Base-by-base conservation (phyloP, 345 rosid genomes). In the Salix udensis region DNA sequence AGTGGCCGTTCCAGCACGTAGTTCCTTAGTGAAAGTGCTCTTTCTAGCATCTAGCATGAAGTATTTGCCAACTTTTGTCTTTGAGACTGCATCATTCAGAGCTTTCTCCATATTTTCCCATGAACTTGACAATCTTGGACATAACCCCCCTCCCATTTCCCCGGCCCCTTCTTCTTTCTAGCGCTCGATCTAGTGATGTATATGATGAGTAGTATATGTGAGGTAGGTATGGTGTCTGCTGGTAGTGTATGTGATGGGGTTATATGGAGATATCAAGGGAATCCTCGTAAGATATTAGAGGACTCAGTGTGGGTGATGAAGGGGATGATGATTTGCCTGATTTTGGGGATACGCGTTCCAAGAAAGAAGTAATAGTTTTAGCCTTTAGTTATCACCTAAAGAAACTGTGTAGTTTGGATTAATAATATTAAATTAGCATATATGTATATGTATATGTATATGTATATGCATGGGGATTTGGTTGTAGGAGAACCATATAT, bases 1-100 rank as follows among this genome's bases (percentile, higher is more conserved):
- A 50, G 98, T 95, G 67, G 97, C 97, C 0, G 94, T 91, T 0
- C 89, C 97, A 4, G 97, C 98, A 42, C 98, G 86, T 16, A 93
- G 84, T 72, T 93, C 98, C 14, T 72, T 82, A 2, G 97, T 94
- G 87, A 94, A 91, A 66, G 85, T 83, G 46, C 86, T 90, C 50
- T 89, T 90, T 70, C 94, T 82, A 26, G 82, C 84, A 62, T 93
- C 92, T 0, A 95, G 86, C 86, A 88, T 90, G 86, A 95, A 95
- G 88, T 80, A 88, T 37, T 78, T 87, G 23, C 94, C 97, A 42
- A 81, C 23, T 23, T 69, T 7, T 87, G 91, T 89, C 85, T 85
- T 84, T 0, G 96, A 88, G 39, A 95, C 85, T 28, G 82, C 85
- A 12, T 85, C 89, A 69, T 95, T 95, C 10, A 94, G 70, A 68